These are phyloP conservation scores for Cyberlindnera euphorbiae DNA, from an alignment of 805 yeast genomes.

Conservation along the genomic window DNA sequence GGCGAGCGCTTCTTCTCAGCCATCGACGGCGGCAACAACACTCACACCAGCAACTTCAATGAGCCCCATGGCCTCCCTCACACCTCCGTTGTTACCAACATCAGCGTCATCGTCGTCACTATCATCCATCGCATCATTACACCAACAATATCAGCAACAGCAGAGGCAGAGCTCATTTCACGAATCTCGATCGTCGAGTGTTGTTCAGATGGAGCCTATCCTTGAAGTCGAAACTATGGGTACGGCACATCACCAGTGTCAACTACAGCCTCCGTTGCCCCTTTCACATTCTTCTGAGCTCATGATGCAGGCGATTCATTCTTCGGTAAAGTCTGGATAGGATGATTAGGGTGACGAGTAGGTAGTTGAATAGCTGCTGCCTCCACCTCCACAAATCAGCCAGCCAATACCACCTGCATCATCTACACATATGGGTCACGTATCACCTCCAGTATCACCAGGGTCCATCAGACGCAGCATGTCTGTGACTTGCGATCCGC, in stretches of 20 bases:
- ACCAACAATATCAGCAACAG: neutral
- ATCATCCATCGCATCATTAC: neutral
- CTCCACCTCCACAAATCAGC: too few species aligned
- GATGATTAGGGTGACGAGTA: too few species aligned
- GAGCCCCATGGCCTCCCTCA: neutral
- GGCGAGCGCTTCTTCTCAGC: neutral
- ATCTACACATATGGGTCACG: too few species aligned
- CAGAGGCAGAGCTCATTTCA: slow-evolving; percentile 4
- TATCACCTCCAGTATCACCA: slow-evolving; percentile 15
- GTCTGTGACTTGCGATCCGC: slow-evolving; percentile 14
- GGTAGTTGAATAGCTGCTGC: too few species aligned
- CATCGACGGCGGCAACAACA: slow-evolving; percentile 1
- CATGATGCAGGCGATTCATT: too few species aligned
- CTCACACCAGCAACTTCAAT: neutral
- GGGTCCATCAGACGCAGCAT: slow-evolving; percentile 1
- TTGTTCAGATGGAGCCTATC: slow-evolving; percentile 8
- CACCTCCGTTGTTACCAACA: neutral
- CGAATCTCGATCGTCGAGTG: slow-evolving; percentile 6
- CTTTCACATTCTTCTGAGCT: slow-evolving; percentile 1
- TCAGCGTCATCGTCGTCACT: neutral
- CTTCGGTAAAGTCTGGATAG: too few species aligned
- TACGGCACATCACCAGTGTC: too few species aligned
- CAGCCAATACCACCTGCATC: neutral
- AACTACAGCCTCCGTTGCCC: neutral
- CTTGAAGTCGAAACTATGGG: slow-evolving; percentile 1